These are phyloP conservation scores for Nectriaceae sp. DNA, from an alignment of 2,329 filamentous ascomycete genomes.

Conservation along the genomic window DNA sequence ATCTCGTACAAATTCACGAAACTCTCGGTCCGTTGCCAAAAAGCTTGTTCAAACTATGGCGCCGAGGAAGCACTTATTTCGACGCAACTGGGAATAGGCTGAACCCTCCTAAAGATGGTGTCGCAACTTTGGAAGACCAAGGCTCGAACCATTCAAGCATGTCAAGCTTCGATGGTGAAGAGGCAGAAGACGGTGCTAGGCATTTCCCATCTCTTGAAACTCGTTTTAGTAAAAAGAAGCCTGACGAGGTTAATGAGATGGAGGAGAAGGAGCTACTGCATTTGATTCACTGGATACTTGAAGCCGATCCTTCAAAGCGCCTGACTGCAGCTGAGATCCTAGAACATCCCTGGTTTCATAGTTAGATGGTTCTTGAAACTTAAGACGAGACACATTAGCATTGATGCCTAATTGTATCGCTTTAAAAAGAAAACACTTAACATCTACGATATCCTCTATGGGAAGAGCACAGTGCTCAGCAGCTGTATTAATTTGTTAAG, in stretches of 20 bases:
- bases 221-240: neutral
- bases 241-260: neutral
- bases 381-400: neutral
- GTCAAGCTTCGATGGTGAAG: neutral
- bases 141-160: neutral
- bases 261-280: neutral
- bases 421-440: neutral
- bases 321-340: neutral
- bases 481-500: neutral
- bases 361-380: neutral
- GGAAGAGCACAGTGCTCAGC: neutral
- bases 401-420: neutral
- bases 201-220: neutral
- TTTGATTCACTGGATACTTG: neutral
- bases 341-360: neutral
- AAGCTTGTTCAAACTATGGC: neutral
- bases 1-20: neutral
- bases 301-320: neutral
- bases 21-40: neutral
- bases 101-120: neutral
- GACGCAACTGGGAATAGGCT: neutral
- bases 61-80: neutral
- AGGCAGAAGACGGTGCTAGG: neutral
- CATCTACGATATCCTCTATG: neutral
- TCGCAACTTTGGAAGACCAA: neutral